Percentiles rank a stretch among this genome's conserved stretches.
phyloP scores from a whole-genome alignment of 75 land plant genomes.

The Chamaecyparis obtusa region DNA sequence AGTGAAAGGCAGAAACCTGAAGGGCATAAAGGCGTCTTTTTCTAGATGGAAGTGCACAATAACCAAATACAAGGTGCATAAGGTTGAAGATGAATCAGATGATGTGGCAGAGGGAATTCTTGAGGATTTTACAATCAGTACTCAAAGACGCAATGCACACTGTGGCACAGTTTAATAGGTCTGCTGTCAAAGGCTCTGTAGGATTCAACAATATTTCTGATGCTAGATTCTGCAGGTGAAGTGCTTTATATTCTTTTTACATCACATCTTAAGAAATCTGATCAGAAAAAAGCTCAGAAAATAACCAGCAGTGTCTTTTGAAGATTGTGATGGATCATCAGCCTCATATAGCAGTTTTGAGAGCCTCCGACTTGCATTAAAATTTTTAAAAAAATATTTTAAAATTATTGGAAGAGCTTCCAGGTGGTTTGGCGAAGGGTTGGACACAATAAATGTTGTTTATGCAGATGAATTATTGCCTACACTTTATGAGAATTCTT shows the following conservation, averaged over 20 bases:
- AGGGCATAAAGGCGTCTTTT: too few relatives aligned
- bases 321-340: slow-evolving; percentile 90
- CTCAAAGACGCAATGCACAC: too few relatives aligned
- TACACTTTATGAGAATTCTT: slow-evolving; percentile 86
- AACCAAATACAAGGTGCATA: too few relatives aligned
- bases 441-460: slow-evolving; percentile 59
- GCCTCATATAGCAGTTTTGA: slow-evolving; percentile 82
- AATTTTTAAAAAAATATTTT: slow-evolving; percentile 56
- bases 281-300: slow-evolving; percentile 69
- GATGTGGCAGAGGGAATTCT: too few relatives aligned
- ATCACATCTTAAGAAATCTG: slow-evolving; percentile 65
- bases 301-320: slow-evolving; percentile 75
- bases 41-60: too few relatives aligned
- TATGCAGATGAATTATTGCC: slow-evolving; percentile 88
- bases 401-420: slow-evolving; percentile 87
- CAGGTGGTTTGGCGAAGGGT: slow-evolving; percentile 75
- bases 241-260: slow-evolving; percentile 73
- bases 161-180: too few relatives aligned
- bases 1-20: too few relatives aligned
- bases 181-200: slow-evolving; percentile 84
- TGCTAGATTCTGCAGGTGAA: slow-evolving; percentile 92
- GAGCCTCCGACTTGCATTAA: slow-evolving; percentile 78
- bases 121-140: too few relatives aligned
- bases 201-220: slow-evolving; percentile 92
- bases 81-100: too few relatives aligned